Base-by-base conservation (phyloP, 1,284 basidiomycete species). In the Calocybe gambosa region DNA sequence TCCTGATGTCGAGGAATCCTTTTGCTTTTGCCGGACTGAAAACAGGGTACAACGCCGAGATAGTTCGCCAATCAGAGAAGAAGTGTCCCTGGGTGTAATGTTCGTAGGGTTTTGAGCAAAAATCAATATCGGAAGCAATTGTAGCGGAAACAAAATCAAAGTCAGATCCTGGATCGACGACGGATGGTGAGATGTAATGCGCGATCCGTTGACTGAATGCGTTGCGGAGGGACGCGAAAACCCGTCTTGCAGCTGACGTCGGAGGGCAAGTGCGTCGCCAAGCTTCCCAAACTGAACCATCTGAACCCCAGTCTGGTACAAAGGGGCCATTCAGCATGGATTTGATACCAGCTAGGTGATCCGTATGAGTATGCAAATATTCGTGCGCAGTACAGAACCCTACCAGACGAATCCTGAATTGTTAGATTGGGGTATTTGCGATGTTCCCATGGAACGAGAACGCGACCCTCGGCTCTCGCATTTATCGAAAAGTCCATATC, bases 21-120 rank as follows among this genome's bases (percentile, higher is more conserved):
- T 70, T 69, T 0, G 84, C 80, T 59, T 88, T 90, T 0, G 90
- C 89, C 0, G 93, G 93, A 2, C 89, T 93, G 63, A 97, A 88
- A 43, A 97, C 79, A 4, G 93, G 93, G 64, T 90, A 93, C 12
- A 94, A 73, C 1, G 80, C 79, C 10, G 87, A 78, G 47, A 94
- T 85, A 0, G 85, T 89, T 15, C 93, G 74, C 86, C 90, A 95
- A 63, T 97, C 93, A 15, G 89, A 90, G 77, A 95, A 97, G 66
- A 95, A 96, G 62, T 92, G 92, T 6, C 93, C 92, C 61, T 96
- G 93, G 36, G 77, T 75, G 59, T 86, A 85, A 57, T 87, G 91
- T 23, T 87, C 82, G 68, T 88, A 85, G 0, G 93, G 93, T 37
- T 81, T 73, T 21, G 71, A 62, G 65, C 93, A 97, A 58, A 88